Conservation (phyloP, 1,284 basidiomycete genomes). For the Somion occarium region DNA sequence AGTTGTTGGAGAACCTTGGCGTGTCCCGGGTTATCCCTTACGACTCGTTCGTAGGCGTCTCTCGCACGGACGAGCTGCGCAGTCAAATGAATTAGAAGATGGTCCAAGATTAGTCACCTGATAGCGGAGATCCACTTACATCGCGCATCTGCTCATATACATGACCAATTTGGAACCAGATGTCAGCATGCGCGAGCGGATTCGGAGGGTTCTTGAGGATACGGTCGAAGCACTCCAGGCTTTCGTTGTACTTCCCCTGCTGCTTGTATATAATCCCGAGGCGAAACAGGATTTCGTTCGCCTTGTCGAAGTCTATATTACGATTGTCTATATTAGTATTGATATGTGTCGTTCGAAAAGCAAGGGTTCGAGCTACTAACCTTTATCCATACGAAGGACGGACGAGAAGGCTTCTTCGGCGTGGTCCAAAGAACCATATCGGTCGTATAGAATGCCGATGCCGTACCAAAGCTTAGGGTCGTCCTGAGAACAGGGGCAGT, state of each 20-base stretch:
- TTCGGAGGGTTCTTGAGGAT: conserved; percentile 94
- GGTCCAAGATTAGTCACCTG: too few species aligned
- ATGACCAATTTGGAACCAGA: conserved; percentile 99
- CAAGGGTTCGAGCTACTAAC: conserved; percentile 36
- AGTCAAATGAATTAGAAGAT: conserved; percentile 8
- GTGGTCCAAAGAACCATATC: conserved; percentile 97
- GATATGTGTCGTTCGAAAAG: conserved; percentile 26
- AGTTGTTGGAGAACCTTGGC: conserved; percentile 98
- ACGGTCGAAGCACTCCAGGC: conserved; percentile 89
- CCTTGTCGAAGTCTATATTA: conserved; percentile 89
- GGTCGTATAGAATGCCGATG: conserved; percentile 97
- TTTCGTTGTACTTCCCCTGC: conserved; percentile 87
- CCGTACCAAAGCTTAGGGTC: conserved; percentile 99
- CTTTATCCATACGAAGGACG: conserved; percentile 95
- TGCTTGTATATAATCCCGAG: conserved; percentile 99
- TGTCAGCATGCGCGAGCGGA: conserved; percentile 94
- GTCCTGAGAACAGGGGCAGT: conserved; percentile 41
- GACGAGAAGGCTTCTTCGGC: conserved; percentile 98
- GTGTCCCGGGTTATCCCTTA: conserved; percentile 89
- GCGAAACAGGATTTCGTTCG: conserved; percentile 97
- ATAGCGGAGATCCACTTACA: conserved; percentile 45
- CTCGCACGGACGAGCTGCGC: conserved; percentile 83
- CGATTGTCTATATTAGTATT: conserved; percentile 29
- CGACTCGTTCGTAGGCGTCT: conserved; percentile 96
- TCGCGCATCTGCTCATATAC: conserved; percentile 97